Percentiles rank a stretch among this genome's conserved stretches.
phyloP scores from a whole-genome alignment of 306 rosid genomes.

The Prunus davidiana region DNA sequence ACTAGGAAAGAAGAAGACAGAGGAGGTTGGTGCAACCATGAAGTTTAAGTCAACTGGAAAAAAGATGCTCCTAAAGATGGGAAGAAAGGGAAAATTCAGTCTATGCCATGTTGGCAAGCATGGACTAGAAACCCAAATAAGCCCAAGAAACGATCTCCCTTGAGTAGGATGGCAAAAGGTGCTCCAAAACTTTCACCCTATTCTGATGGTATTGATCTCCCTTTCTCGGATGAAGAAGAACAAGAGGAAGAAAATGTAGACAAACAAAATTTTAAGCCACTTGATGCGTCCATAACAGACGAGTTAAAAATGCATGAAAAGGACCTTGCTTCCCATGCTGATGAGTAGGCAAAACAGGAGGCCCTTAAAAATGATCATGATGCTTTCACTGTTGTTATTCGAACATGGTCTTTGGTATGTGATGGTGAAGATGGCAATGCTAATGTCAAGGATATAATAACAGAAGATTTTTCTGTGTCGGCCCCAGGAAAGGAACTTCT shows the following conservation, averaged over 20 bases:
- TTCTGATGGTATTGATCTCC: conserved; percentile 56
- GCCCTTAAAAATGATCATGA: conserved; percentile 68
- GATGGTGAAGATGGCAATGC: conserved; percentile 62
- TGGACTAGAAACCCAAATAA: conserved; percentile 46
- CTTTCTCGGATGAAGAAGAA: conserved; percentile 63
- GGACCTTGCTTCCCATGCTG: conserved; percentile 49
- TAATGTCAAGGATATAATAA: conserved; percentile 54
- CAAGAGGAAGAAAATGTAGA: conserved; percentile 30
- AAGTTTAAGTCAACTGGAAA: conserved; percentile 14
- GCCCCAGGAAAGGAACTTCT: conserved; percentile 56
- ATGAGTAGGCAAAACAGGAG: conserved; percentile 52
- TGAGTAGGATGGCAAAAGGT: conserved; percentile 37
- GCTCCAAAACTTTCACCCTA: conserved; percentile 45
- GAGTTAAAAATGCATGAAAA: conserved; percentile 57
- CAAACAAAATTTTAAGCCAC: conserved; percentile 26
- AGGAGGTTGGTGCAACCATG: conserved; percentile 16
- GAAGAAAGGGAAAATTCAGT: conserved; percentile 23
- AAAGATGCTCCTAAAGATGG: conserved; percentile 14
- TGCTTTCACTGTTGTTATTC: conserved; percentile 74
- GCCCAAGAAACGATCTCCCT: conserved; percentile 35
- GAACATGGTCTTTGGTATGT: conserved; percentile 56
- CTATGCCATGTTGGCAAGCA: conserved; percentile 34
- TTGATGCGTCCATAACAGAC: conserved; percentile 40
- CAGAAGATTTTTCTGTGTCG: conserved; percentile 50
- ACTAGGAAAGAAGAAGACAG: conserved; percentile 26